Percentiles rank a stretch among this genome's conserved stretches.
phyloP scores from a whole-genome alignment of 306 rosid species.

The Cicer arietinum region DNA sequence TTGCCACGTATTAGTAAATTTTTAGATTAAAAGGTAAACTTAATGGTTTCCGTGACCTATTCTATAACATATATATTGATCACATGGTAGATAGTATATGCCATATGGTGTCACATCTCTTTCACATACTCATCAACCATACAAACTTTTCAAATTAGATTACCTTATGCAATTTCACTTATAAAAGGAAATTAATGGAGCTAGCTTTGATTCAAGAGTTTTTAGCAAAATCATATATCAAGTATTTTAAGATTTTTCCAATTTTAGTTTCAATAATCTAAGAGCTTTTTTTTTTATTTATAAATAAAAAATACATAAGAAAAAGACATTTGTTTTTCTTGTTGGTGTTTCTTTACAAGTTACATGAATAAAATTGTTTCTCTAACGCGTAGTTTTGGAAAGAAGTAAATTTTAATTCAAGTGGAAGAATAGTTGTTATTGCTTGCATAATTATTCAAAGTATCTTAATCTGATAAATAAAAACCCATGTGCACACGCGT shows the following conservation, averaged over 20 bases:
- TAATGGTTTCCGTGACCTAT: constrained; percentile 45
- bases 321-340: not conserved
- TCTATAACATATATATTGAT: constrained; percentile 21
- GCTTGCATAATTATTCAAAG: constrained; percentile 42
- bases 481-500: not conserved
- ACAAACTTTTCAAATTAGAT: constrained; percentile 20
- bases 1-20: constrained; percentile 45
- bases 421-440: constrained; percentile 44
- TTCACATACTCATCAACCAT: constrained; percentile 41
- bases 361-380: constrained; percentile 1
- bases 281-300: not conserved
- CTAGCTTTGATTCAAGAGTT: constrained; percentile 10
- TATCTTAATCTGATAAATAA: constrained; percentile 5
- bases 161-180: constrained; percentile 33
- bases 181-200: constrained; percentile 36
- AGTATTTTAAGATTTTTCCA: not conserved
- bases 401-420: constrained; percentile 37
- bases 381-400: constrained; percentile 10
- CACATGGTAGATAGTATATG: constrained; percentile 38
- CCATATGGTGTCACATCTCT: constrained; percentile 49
- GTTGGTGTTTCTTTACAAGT: not conserved
- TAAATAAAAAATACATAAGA: not conserved
- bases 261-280: constrained; percentile 23
- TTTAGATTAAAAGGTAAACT: constrained; percentile 39
- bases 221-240: not conserved